Evolutionary conservation across 2,329 filamentous ascomycete genomes (phyloP).

Genomic region (Fusarium staphyleae): DNA sequence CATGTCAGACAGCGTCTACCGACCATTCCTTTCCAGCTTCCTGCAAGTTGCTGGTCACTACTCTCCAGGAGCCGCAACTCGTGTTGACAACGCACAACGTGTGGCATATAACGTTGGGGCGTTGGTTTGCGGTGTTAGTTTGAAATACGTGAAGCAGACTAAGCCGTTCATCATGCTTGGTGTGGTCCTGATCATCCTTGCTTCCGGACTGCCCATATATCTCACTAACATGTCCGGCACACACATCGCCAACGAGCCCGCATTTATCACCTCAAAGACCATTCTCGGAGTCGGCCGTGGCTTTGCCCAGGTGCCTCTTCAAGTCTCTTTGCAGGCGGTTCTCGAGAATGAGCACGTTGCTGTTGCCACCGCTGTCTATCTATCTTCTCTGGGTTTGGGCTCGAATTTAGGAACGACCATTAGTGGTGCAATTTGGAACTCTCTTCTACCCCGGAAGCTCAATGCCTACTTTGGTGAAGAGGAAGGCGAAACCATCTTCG

Average conservation of each 20-base stretch:
- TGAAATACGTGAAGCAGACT: conserved; percentile 28
- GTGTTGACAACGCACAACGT: conserved; percentile 25
- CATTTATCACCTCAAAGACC: conserved; percentile 23
- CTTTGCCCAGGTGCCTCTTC: conserved; percentile 12
- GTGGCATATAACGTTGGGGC: conserved; percentile 26
- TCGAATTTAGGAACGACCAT: conserved; percentile 27
- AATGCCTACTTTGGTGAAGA: conserved; percentile 9
- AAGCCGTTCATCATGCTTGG: conserved; percentile 27
- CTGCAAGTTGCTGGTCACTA: conserved; percentile 22
- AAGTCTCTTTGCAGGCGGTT: conserved; percentile 20
- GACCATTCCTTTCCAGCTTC: conserved; percentile 25
- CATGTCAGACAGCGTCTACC: conserved; percentile 31
- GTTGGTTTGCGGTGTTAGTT: not conserved
- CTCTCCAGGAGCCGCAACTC: conserved; percentile 23
- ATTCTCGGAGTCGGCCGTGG: conserved; percentile 29
- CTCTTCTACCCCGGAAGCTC: conserved; percentile 18
- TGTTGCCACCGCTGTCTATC: conserved; percentile 25
- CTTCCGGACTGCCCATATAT: conserved; percentile 25
- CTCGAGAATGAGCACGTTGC: conserved; percentile 23
- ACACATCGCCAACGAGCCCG: conserved; percentile 23
- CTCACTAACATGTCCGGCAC: conserved; percentile 28
- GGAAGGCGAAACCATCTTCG: conserved; percentile 20
- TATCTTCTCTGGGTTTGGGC: conserved; percentile 21
- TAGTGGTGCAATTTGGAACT: conserved; percentile 33
- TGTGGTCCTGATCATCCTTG: conserved; percentile 19